Evolutionary conservation across 1,284 basidiomycete species (phyloP), one percentile per base, ranked within the genome.

Genomic region (Rhodotorula mucilaginosa): DNA sequence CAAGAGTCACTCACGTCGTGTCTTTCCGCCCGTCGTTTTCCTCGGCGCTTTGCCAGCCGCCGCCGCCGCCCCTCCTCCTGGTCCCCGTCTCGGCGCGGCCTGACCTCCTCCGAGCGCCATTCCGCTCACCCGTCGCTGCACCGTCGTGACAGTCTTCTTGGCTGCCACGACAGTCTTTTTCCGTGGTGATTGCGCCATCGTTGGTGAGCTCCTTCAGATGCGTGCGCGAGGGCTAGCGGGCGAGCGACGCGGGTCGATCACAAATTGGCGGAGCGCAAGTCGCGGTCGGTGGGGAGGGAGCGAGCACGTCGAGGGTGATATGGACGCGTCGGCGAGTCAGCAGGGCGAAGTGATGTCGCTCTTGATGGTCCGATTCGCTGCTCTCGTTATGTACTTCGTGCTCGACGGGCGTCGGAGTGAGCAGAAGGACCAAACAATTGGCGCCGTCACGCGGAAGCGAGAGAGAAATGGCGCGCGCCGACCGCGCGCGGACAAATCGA

Each of bases 141-240:
- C 61, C 26, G 49, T 13, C 23, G 61, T 48, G 31, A 58, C 47
- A 3, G 57, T 49, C 47, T 48, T 65, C 31, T 49, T 47, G 19
- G 49, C 61, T 23, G 64, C 56, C 29, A 58, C 46, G 26, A 31
- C 48, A 31, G 26, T 65, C 47, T 58, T 58, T 23, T 65, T 65
- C 31, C 56, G 56, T 7, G 64, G 64, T 16, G 64, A 49, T n/a
- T 65, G 64, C 23, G 64, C 64, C 64, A 65, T 65, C 29, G 46
- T 29, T 12, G 21, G 29, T 4, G 44, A 0, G 39, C 39, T 44
- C 39, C 39, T 44, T 44, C 39, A 44, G 39, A 12, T 34, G 31
- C 31, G 18, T 7, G 60, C 29, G 47, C 6, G 29, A 26, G 49
- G 21, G 48, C 21, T 48, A 34, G 26, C 8, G 13, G 59, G 18